These are phyloP conservation scores for Fraxinus dipetala DNA, from an alignment of 305 asterid species.

Conservation along the genomic window DNA sequence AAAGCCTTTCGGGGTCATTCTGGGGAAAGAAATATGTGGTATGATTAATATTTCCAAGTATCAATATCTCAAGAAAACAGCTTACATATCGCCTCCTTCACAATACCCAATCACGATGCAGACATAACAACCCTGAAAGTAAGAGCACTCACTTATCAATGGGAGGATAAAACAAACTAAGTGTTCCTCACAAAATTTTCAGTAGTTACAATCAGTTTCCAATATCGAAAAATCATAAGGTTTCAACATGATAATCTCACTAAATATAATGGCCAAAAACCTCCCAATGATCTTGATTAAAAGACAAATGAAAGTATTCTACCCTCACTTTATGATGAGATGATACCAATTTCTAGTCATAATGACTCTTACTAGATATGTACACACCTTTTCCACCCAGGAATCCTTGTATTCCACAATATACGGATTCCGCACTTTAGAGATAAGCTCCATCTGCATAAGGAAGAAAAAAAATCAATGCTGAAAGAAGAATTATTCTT, in stretches of 20 bases:
- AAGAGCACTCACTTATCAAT: conserved; percentile 17
- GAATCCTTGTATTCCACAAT: conserved; percentile 97
- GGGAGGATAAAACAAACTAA: neutral
- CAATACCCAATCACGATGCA: conserved; percentile 96
- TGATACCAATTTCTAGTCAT: neutral
- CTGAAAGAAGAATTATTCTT: conserved; percentile 6
- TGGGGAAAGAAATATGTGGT: neutral
- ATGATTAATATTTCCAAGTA: neutral
- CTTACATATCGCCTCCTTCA: conserved; percentile 80
- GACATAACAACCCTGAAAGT: conserved; percentile 89
- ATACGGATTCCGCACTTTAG: conserved; percentile 70
- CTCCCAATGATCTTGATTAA: neutral
- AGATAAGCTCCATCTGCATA: conserved; percentile 94
- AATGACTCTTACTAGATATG: neutral
- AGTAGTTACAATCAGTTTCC: neutral
- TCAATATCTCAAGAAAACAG: neutral
- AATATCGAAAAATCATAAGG: neutral
- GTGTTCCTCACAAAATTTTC: neutral
- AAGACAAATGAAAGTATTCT: neutral
- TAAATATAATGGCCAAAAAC: neutral
- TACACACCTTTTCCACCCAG: conserved; percentile 95
- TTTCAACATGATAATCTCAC: neutral
- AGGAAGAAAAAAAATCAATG: neutral
- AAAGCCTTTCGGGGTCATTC: neutral
- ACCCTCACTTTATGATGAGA: neutral